phyloP scores from a whole-genome alignment of 2,329 filamentous ascomycete species.

The Neobulgaria alba region DNA sequence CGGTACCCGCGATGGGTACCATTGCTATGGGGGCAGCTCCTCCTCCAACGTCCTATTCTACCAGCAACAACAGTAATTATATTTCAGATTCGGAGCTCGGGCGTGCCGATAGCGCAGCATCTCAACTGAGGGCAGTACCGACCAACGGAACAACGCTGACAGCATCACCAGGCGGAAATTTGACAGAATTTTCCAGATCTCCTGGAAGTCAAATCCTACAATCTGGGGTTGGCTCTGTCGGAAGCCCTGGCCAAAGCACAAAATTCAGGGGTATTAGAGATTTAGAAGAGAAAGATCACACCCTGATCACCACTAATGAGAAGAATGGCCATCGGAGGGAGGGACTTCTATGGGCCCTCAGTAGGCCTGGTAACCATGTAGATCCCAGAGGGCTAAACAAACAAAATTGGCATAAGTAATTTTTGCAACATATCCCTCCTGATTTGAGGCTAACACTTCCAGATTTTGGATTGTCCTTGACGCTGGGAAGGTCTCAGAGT shows the following conservation, averaged over 20 bases:
- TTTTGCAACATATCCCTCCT: constrained; percentile 16
- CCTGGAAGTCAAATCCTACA: constrained; percentile 49
- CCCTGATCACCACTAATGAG: constrained; percentile 42
- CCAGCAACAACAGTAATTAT: constrained; percentile 30
- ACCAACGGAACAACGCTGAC: constrained; percentile 33
- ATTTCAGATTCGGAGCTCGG: constrained; percentile 61
- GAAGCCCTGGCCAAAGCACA: constrained; percentile 43
- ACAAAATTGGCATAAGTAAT: constrained; percentile 97
- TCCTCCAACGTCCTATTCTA: constrained; percentile 22
- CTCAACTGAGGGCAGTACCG: constrained; percentile 49
- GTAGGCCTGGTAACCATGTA: constrained; percentile 84
- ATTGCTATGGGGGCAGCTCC: constrained; percentile 30
- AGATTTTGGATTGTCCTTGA: constrained; percentile 99
- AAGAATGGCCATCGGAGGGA: constrained; percentile 72
- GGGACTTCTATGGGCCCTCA: constrained; percentile 89
- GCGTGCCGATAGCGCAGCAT: constrained; percentile 65
- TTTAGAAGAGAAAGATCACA: constrained; percentile 73
- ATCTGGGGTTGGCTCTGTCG: constrained; percentile 30
- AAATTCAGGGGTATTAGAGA: constrained; percentile 91
- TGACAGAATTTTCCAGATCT: constrained; percentile 38
- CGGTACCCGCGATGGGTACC: constrained; percentile 35
- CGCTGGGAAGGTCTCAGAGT: constrained; percentile 92
- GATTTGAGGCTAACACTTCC: constrained; percentile 23
- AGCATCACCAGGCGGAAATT: constrained; percentile 24
- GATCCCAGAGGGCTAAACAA: constrained; percentile 95